Base-by-base conservation (phyloP, 1,139 yeast species). In the Hansenula anomala region DNA sequence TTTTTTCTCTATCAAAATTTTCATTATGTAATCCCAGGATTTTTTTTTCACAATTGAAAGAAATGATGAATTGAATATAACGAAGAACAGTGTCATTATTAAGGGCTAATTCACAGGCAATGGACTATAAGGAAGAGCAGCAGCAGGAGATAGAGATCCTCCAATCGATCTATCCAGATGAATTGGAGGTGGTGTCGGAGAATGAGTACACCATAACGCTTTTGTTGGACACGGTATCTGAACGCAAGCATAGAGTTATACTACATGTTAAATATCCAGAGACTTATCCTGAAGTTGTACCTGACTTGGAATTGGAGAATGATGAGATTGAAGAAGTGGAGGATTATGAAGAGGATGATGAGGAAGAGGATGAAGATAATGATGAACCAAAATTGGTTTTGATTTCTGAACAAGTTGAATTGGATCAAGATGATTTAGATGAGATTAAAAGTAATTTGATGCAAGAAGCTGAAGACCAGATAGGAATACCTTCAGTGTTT, bases 131-230 rank as follows among this genome's bases (percentile, higher is more conserved):
- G 37, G 94, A 83, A 59, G 95, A 86, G 58, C 95, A 86, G 55
- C 58, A 56, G 28, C 92, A 86, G 60, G 96, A 87, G 58, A 61
- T 87, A 33, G 95, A 86, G 60, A 88, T 89, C 30, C 71, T 92
- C 44, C 82, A 86, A 59, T 82, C 95, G 19, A 92, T 92, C 43
- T 92, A 90, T 58, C 97, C 97, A 3, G 97, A 89, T 59, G 97
- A 92, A 59, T 63, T 92, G 31, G 64, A 58, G 19, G 47, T 58
- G 31, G 57, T 63, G 32, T 56, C 68, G 23, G 61, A 73, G 10
- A 63, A 67, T 0, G 66, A 69, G 31, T 80, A 74, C 50, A 60
- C 67, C 31, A 71, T 81, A 34, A 63, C 64, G 34, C 49, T 77
- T 7, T 46, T 57, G 17, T 66, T 86, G 30, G 95, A 87, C 49